These are phyloP conservation scores for Penicillium coffeae DNA, from an alignment of 495 filamentous ascomycete genomes.

Conservation along the genomic window DNA sequence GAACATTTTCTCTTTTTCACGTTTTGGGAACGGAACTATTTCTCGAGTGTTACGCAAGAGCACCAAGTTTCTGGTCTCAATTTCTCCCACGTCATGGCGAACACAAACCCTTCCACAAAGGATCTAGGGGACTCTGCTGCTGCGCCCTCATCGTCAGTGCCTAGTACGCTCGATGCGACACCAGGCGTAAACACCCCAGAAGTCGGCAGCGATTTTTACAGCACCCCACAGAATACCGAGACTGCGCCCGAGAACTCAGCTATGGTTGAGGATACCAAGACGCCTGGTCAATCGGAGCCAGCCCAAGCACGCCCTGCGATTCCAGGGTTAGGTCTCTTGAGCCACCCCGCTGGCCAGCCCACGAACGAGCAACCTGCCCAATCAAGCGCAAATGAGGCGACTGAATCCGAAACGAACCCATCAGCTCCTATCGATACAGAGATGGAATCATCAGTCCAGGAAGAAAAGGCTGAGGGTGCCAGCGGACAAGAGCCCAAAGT, in stretches of 20 bases:
- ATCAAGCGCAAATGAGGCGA: too few relatives aligned
- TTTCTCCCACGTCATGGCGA: too few relatives aligned
- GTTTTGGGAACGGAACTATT: too few relatives aligned
- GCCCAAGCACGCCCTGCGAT: constrained; percentile 16
- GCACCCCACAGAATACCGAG: constrained; percentile 26
- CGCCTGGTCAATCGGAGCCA: not conserved
- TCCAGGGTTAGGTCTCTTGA: constrained; percentile 39
- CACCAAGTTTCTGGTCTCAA: too few relatives aligned
- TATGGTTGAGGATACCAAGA: not conserved
- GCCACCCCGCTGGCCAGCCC: constrained; percentile 19
- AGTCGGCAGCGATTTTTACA: constrained; percentile 43
- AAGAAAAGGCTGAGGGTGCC: constrained; percentile 7
- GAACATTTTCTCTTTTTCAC: too few relatives aligned
- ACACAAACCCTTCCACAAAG: not conserved
- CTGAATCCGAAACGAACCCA: too few relatives aligned
- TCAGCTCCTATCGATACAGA: constrained; percentile 1
- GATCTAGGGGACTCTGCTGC: too few relatives aligned
- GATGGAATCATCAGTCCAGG: not conserved
- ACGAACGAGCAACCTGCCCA: constrained; percentile 15
- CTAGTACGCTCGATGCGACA: constrained; percentile 32
- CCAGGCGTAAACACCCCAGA: constrained; percentile 34
- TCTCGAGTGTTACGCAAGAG: too few relatives aligned
- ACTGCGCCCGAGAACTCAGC: constrained; percentile 5
- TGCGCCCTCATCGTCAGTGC: constrained; percentile 19
- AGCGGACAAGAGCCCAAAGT: not conserved